phyloP scores from a whole-genome alignment of 2,329 filamentous ascomycete genomes.

The Aspergillus sp. region DNA sequence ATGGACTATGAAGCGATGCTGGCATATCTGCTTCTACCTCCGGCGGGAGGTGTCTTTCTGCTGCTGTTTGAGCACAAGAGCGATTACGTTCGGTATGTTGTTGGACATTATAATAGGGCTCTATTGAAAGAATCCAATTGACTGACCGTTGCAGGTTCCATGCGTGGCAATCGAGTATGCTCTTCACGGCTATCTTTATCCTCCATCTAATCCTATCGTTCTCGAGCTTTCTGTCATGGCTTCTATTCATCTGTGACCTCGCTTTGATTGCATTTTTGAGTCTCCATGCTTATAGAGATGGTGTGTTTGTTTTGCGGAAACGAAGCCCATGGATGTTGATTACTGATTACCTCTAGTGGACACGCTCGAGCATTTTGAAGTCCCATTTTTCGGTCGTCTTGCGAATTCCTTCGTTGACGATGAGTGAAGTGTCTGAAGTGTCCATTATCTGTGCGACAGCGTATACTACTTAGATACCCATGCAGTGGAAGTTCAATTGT shows the following conservation, averaged over 20 bases:
- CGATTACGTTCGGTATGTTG: constrained; percentile 78
- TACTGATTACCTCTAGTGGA: constrained; percentile 44
- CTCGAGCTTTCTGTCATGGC: constrained; percentile 76
- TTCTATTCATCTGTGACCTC: constrained; percentile 71
- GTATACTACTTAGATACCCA: not conserved
- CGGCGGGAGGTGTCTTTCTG: constrained; percentile 75
- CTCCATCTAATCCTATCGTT: constrained; percentile 81
- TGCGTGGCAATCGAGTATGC: constrained; percentile 84
- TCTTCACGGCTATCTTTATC: constrained; percentile 67
- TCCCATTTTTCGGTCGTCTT: constrained; percentile 77
- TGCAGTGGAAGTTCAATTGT: not conserved
- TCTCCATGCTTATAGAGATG: constrained; percentile 75
- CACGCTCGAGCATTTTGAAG: constrained; percentile 64
- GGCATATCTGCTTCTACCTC: constrained; percentile 79
- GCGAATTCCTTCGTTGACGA: constrained; percentile 89
- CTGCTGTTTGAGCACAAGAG: constrained; percentile 87
- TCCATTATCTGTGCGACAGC: not conserved
- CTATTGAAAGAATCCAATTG: not conserved
- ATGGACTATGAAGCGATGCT: constrained; percentile 86
- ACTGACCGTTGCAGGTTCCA: constrained; percentile 61
- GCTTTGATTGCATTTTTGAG: constrained; percentile 69
- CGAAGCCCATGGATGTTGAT: not conserved
- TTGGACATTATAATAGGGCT: not conserved
- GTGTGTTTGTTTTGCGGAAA: constrained; percentile 40
- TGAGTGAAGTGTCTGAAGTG: constrained; percentile 52